A percentile compares a stretch with the other conserved stretches of the same genome.
phyloP scores from a whole-genome alignment of 2,329 filamentous ascomycete genomes.

The Tolypocladium sp. region DNA sequence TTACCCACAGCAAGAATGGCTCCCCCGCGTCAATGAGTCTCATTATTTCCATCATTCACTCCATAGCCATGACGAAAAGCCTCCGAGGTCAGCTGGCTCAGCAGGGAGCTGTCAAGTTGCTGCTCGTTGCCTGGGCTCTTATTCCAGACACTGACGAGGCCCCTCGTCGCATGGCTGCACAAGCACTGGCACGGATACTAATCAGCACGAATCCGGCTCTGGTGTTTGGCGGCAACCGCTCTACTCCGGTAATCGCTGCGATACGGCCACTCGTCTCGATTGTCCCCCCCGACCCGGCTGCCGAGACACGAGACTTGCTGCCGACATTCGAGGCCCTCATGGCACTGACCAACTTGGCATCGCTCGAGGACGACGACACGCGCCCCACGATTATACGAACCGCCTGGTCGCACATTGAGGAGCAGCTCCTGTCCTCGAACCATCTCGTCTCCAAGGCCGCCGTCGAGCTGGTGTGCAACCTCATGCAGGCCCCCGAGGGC shows the following conservation, averaged over 20 bases:
- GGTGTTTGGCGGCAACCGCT: slow-evolving; percentile 71
- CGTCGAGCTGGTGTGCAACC: slow-evolving; percentile 85
- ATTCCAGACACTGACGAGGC: slow-evolving; percentile 42
- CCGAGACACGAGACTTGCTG: slow-evolving; percentile 65
- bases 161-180: slow-evolving; percentile 55
- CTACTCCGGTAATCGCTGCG: slow-evolving; percentile 67
- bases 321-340: slow-evolving; percentile 86
- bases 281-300: slow-evolving; percentile 53
- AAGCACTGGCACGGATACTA: slow-evolving; percentile 74
- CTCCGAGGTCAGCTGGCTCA: slow-evolving; percentile 76
- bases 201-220: slow-evolving; percentile 80
- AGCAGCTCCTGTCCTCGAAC: slow-evolving; percentile 72
- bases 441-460: slow-evolving; percentile 69
- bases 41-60: slow-evolving; percentile 66
- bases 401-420: slow-evolving; percentile 70
- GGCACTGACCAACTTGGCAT: slow-evolving; percentile 89
- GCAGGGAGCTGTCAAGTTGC: slow-evolving; percentile 82
- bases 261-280: slow-evolving; percentile 74
- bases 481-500: slow-evolving; percentile 62
- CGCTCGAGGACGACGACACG: slow-evolving; percentile 58
- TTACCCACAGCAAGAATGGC: slow-evolving; percentile 64
- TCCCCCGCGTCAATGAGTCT: slow-evolving; percentile 64
- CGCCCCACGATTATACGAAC: slow-evolving; percentile 62
- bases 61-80: slow-evolving; percentile 64
- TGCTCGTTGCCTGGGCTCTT: slow-evolving; percentile 62